A percentile compares a stretch with the other conserved stretches of the same genome.
Evolutionary conservation across 169 alveolate species (phyloP).

Genomic region (Pseudocohnilembus persalinus): DNA sequence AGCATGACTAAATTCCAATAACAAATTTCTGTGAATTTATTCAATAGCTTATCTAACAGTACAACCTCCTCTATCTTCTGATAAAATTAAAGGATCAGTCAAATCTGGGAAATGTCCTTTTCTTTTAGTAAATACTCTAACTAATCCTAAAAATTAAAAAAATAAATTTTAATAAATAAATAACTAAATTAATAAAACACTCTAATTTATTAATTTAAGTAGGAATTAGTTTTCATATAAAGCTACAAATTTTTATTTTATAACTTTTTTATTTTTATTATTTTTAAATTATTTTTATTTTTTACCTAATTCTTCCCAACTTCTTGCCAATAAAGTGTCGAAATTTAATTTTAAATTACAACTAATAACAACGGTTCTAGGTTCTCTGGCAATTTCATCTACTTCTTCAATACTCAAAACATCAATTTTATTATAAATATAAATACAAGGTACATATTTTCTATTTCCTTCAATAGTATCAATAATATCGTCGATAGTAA

Average conservation of each 20-base stretch:
- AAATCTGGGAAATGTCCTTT: slow-evolving; percentile 89
- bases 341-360: slow-evolving; percentile 78
- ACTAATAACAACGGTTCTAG: slow-evolving; percentile 80
- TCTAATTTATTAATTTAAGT: too few species aligned
- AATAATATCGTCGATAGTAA: slow-evolving; percentile 87
- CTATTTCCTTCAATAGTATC: slow-evolving; percentile 93
- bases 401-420: slow-evolving; percentile 88
- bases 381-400: slow-evolving; percentile 79
- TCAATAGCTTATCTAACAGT: slow-evolving; percentile 77
- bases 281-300: too few species aligned
- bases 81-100: slow-evolving; percentile 84
- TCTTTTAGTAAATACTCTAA: slow-evolving; percentile 90
- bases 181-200: too few species aligned
- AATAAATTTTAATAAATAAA: too few species aligned
- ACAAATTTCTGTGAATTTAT: slow-evolving; percentile 82
- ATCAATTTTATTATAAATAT: slow-evolving; percentile 93
- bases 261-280: too few species aligned
- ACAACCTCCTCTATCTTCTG: slow-evolving; percentile 85
- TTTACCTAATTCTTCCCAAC: slow-evolving; percentile 85
- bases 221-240: not conserved
- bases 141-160: slow-evolving; percentile 57
- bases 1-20: slow-evolving; percentile 84
- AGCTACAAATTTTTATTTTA: too few species aligned
- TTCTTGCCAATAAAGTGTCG: slow-evolving; percentile 79
- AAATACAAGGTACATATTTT: slow-evolving; percentile 90